These are phyloP conservation scores for Trichosporon sp. DNA, from an alignment of 1,284 basidiomycete species.

Conservation along the genomic window DNA sequence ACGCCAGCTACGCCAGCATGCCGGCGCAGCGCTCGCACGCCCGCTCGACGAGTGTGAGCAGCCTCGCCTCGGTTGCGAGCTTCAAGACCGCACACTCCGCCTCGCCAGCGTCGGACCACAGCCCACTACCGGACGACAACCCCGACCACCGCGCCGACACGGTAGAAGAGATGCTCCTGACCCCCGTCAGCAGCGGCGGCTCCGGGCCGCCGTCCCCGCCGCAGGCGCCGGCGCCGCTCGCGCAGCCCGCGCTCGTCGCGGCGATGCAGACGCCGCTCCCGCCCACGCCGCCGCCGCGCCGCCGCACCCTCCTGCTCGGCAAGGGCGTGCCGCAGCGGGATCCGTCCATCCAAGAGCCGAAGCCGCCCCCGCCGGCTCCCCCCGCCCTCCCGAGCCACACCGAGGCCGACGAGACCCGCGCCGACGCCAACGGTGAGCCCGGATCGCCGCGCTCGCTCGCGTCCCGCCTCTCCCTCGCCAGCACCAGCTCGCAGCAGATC, in stretches of 20 bases:
- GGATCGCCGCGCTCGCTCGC: not conserved
- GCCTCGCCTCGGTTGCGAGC: not conserved
- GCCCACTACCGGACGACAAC: not conserved
- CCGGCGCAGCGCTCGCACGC: not conserved
- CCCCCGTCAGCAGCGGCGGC: not conserved
- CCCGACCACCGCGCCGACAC: not conserved
- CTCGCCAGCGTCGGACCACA: not conserved
- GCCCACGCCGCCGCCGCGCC: not conserved
- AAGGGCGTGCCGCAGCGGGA: not conserved
- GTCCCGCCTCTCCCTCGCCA: not conserved
- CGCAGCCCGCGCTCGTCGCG: not conserved
- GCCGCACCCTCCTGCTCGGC: not conserved
- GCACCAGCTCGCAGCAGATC: not conserved
- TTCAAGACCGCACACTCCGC: slow-evolving; percentile 1
- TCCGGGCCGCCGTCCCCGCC: not conserved
- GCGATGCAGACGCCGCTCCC: not conserved
- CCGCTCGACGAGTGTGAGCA: not conserved
- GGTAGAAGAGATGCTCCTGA: not conserved
- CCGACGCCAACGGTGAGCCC: not conserved
- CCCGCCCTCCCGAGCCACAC: not conserved
- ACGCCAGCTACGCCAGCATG: not conserved
- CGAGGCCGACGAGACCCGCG: not conserved
- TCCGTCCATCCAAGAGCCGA: not conserved
- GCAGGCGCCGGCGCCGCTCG: not conserved
- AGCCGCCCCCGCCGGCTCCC: not conserved